A percentile compares a stretch with the other conserved stretches of the same genome.
Evolutionary conservation across 768 basidiomycete genomes (phyloP).

Genomic region (Imleria badia): DNA sequence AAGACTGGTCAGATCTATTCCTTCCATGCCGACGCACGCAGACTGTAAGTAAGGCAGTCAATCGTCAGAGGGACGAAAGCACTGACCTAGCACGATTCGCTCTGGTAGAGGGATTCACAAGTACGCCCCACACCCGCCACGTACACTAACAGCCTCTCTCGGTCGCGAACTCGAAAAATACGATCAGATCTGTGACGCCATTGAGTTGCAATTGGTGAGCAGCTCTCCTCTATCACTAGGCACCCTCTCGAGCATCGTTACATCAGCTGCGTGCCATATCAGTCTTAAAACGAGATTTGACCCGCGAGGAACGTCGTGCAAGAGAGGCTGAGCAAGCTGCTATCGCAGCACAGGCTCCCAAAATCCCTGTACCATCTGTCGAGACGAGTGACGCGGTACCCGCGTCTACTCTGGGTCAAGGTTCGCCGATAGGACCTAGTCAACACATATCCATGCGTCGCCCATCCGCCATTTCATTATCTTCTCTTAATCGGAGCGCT

Average conservation of each 20-base stretch:
- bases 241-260: neutral
- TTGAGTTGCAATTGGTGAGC: slow-evolving; percentile 70
- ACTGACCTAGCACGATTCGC: neutral
- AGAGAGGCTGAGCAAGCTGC: slow-evolving; percentile 43
- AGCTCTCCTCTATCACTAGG: neutral
- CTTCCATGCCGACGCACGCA: slow-evolving; percentile 64
- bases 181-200: slow-evolving; percentile 75
- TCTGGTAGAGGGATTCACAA: slow-evolving; percentile 53
- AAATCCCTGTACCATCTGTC: slow-evolving; percentile 24
- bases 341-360: slow-evolving; percentile 33
- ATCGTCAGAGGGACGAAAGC: neutral
- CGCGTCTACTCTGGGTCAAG: slow-evolving; percentile 32
- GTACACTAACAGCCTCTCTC: slow-evolving; percentile 59
- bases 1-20: slow-evolving; percentile 71
- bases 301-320: slow-evolving; percentile 56
- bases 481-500: slow-evolving; percentile 70
- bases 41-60: slow-evolving; percentile 48
- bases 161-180: slow-evolving; percentile 77
- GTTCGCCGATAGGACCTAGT: slow-evolving; percentile 36
- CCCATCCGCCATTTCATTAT: slow-evolving; percentile 76
- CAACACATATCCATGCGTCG: slow-evolving; percentile 46
- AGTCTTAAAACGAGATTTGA: slow-evolving; percentile 68
- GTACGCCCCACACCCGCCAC: slow-evolving; percentile 61
- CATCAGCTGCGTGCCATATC: slow-evolving; percentile 67
- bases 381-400: slow-evolving; percentile 22